Percentiles rank a stretch among this genome's conserved stretches.
These are phyloP conservation scores for Ustanciosporium gigantosporum DNA, from an alignment of 1,284 basidiomycete species.

Conservation along the genomic window DNA sequence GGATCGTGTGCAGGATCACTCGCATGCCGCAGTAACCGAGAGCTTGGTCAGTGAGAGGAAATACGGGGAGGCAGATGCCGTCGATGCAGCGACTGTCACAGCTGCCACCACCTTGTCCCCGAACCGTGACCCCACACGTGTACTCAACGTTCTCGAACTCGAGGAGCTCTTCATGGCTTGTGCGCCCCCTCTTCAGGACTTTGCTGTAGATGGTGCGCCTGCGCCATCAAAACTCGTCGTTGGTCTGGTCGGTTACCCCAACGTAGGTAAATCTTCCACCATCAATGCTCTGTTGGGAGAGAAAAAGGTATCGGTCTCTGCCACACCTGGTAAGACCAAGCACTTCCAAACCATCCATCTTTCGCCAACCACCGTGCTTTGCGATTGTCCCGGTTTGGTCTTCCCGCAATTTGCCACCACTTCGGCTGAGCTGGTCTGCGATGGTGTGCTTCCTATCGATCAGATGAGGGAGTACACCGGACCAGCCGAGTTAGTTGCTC, in stretches of 20 bases:
- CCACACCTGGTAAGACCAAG: slow-evolving; percentile 80
- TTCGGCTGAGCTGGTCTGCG: slow-evolving; percentile 88
- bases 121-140: slow-evolving; percentile 72
- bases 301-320: slow-evolving; percentile 60
- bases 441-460: slow-evolving; percentile 96
- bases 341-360: slow-evolving; percentile 98
- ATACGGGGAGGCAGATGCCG: slow-evolving; percentile 18
- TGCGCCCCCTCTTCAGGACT: slow-evolving; percentile 75
- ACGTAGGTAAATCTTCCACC: slow-evolving; percentile 60
- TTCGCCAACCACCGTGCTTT: slow-evolving; percentile 83
- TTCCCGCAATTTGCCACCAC: slow-evolving; percentile 82
- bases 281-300: slow-evolving; percentile 60
- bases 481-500: slow-evolving; percentile 78
- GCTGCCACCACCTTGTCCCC: slow-evolving; percentile 36
- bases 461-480: slow-evolving; percentile 94
- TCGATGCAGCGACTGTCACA: slow-evolving; percentile 59
- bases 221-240: slow-evolving; percentile 67
- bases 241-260: slow-evolving; percentile 72
- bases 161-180: slow-evolving; percentile 79
- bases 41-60: slow-evolving; percentile 24
- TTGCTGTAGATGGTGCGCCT: slow-evolving; percentile 35
- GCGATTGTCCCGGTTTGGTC: slow-evolving; percentile 97
- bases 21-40: slow-evolving; percentile 18
- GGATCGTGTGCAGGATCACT: slow-evolving; percentile 18
- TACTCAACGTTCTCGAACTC: slow-evolving; percentile 84